phyloP scores from a whole-genome alignment of 495 filamentous ascomycete species.

The Terfezia claveryi region DNA sequence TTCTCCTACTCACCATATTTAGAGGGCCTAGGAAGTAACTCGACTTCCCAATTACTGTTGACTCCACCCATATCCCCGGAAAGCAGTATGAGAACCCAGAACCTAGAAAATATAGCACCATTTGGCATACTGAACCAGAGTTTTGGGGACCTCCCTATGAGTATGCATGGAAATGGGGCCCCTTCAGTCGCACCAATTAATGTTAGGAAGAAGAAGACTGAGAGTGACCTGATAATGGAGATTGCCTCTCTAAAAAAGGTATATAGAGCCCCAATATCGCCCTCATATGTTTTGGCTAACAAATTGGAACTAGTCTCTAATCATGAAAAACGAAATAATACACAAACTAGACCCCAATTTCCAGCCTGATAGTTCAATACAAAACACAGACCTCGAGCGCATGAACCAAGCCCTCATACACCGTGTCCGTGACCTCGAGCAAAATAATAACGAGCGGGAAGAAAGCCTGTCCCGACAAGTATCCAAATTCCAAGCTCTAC shows the following conservation, averaged over 20 bases:
- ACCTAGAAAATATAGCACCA: background rate
- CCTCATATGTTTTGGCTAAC: too few relatives aligned
- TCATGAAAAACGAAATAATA: background rate
- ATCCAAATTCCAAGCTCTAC: background rate
- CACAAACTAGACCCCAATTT: background rate
- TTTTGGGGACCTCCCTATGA: background rate
- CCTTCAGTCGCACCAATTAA: background rate
- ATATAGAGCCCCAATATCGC: background rate
- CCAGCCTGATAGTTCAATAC: background rate
- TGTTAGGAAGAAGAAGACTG: background rate
- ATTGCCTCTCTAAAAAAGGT: conserved; percentile 4
- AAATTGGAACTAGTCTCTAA: background rate
- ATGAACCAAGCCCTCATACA: conserved; percentile 1
- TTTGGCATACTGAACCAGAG: background rate
- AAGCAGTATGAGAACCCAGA: background rate
- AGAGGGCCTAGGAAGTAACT: background rate
- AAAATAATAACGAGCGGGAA: background rate
- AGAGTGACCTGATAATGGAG: conserved; percentile 1
- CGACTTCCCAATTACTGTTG: background rate
- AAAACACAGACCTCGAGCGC: background rate
- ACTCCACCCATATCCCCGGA: conserved; percentile 15
- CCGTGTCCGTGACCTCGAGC: background rate
- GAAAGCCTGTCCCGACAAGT: background rate
- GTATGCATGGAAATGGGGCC: background rate
- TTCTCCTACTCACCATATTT: background rate